Base-by-base conservation (phyloP, 371 early-diverging fungal genomes). In the Nematocida parisii region DNA sequence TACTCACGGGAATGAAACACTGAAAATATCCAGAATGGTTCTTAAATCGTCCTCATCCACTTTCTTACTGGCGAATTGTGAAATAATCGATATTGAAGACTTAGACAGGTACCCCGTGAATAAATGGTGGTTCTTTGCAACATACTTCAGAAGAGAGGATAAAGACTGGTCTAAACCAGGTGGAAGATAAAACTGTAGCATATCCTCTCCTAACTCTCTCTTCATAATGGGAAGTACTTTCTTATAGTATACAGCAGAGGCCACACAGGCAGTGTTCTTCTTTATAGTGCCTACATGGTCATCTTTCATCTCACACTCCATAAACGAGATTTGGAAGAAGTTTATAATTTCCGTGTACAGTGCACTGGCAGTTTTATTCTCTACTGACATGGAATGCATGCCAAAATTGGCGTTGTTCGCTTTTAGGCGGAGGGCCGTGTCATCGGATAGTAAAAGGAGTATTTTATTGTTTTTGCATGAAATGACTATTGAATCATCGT, bases 401-500 rank as follows among this genome's bases (percentile, higher is more conserved):
- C 44, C 39, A 1, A 57, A 9, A 24, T 44, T 71, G 44, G 44
- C 61, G 3, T 33, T 33, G 50, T 70, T 50, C n/a, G 56, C 68
- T 50, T 77, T 77, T 9, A 70, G 27, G 0, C 68, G 55, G 5
- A 77, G 50, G 0, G 68, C 66, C 3, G 57, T 77, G 62, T 77
- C 80, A 40, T 77, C 66, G 0, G 71, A 54, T 5, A 77, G 57
- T 18, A 67, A 11, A 4, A 77, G 20, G 13, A 11, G 7, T 27
- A 77, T 57, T n/a, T 71, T 57, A 60, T 77, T 68, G 0, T 50
- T 70, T n/a, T 46, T 11, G 71, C 80, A 77, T 6, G 80, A 73
- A 57, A 70, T 4, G 33, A 52, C 57, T 71, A 77, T 54, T 44
- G 68, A 39, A 62, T 77, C 80, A 52, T 77, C 80, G 62, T 77